Base-by-base conservation (phyloP, 345 rosid species). In the Pelargonium nanum region DNA sequence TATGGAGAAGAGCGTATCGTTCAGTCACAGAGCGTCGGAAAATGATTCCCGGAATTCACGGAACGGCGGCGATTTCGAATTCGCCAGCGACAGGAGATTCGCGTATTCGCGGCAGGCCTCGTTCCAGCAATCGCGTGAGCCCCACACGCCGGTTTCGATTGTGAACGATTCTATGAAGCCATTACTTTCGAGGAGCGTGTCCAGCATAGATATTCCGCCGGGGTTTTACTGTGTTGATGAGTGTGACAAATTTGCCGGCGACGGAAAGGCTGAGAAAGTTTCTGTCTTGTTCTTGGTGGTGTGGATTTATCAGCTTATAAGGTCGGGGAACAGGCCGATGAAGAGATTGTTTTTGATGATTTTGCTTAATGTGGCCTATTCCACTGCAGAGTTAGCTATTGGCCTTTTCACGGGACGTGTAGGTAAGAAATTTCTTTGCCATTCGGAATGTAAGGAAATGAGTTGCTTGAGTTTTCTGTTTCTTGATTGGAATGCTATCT, bases 281-380 rank as follows among this genome's bases (percentile, higher is more conserved):
- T 65, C 85, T 9, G 58, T 22, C 69, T 69, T 75, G 70, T 56
- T 55, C 48, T 63, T 62, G 55, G 60, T 73, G 73, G 57, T 52
- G 61, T 73, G 66, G 40, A 21, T 77, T 62, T 79, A 73, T 56
- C 69, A 74, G 57, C 80, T 65, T 22, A 15, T 84, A 54, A 81
- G 83, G 78, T 75, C 70, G 6, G 94, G 96, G 17, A 85, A 68
- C 69, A 70, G 91, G 68, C 90, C 79, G 62, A 85, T 85, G 87
- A 93, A 77, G 88, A 76, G 84, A 68, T 68, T 89, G 72, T 71
- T 81, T 48, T 19, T 82, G 59, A 17, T 93, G 85, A 93, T 93
- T 70, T 83, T 87, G 51, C 86, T 93, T 21, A 93, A 93, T 55
- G 96, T 93, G 32, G 95, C 95, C n/a, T 93, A 83, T 73, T 93